These are phyloP conservation scores for Trichaptum fuscoviolaceum DNA, from an alignment of 768 basidiomycete genomes.

Conservation along the genomic window DNA sequence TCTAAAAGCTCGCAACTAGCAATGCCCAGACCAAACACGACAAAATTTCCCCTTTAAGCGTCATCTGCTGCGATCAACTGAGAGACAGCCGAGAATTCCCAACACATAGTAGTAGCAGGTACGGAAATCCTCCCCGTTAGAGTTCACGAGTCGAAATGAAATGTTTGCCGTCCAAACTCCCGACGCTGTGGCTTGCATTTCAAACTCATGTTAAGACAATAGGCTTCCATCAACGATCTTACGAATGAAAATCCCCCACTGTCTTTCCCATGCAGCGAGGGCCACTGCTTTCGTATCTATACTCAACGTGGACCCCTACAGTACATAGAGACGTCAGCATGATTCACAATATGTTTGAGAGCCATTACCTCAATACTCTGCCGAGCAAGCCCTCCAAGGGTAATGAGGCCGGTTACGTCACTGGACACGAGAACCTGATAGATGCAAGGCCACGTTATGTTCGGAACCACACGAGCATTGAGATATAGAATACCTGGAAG, in stretches of 20 bases:
- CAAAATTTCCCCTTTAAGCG: too few species aligned
- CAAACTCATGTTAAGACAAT: background rate
- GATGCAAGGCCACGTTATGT: background rate
- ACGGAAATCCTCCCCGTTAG: too few species aligned
- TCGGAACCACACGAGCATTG: background rate
- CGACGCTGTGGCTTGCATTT: background rate
- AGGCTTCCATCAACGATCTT: constrained; percentile 21
- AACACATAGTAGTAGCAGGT: too few species aligned
- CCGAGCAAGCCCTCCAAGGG: constrained; percentile 56
- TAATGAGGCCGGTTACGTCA: constrained; percentile 59
- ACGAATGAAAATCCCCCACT: constrained; percentile 44
- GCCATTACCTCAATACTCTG: constrained; percentile 65
- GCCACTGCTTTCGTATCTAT: constrained; percentile 40
- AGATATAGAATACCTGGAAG: constrained; percentile 49
- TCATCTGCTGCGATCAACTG: too few species aligned
- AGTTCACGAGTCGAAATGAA: background rate
- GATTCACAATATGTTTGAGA: constrained; percentile 57
- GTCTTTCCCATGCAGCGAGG: constrained; percentile 38
- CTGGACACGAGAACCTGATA: constrained; percentile 59
- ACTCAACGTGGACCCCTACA: constrained; percentile 49
- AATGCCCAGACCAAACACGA: too few species aligned
- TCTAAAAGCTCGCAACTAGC: too few species aligned
- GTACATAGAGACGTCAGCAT: constrained; percentile 7
- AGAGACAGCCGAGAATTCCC: too few species aligned
- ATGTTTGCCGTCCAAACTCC: background rate